These are phyloP conservation scores for Chlamydomonas sp. DNA, from an alignment of 139 green algal genomes.

Conservation along the genomic window DNA sequence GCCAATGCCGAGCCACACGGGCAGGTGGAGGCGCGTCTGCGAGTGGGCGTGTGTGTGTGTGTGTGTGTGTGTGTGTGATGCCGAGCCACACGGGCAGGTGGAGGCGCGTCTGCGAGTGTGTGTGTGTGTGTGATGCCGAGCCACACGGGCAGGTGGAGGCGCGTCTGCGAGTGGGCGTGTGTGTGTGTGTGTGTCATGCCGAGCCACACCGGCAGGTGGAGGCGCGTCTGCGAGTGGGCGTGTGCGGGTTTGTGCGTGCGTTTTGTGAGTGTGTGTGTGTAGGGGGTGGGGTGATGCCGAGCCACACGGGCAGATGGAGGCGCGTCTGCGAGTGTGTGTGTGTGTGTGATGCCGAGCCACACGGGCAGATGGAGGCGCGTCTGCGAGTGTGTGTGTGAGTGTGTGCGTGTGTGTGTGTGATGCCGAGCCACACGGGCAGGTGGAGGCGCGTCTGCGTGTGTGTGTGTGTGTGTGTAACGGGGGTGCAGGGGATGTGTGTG, in stretches of 20 bases:
- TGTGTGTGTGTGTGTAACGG: background rate
- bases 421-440: background rate
- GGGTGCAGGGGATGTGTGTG: background rate
- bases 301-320: too few species aligned
- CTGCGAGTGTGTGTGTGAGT: background rate
- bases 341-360: background rate
- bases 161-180: background rate
- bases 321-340: background rate
- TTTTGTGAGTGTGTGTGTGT: background rate
- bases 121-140: background rate
- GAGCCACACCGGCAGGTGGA: background rate
- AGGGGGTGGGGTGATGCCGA: too few species aligned
- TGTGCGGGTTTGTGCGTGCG: background rate
- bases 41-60: background rate
- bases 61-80: background rate
- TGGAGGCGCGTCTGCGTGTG: background rate
- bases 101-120: background rate
- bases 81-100: too few species aligned
- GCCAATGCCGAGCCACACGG: conserved; percentile 93
- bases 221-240: background rate
- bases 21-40: conserved; percentile 82
- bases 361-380: background rate
- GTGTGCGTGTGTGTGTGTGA: background rate
- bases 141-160: too few species aligned
- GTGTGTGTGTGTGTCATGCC: background rate